Percentiles rank a stretch among this genome's conserved stretches.
Conservation (phyloP, 331 rosid species). For the Telfairia occidentalis region DNA sequence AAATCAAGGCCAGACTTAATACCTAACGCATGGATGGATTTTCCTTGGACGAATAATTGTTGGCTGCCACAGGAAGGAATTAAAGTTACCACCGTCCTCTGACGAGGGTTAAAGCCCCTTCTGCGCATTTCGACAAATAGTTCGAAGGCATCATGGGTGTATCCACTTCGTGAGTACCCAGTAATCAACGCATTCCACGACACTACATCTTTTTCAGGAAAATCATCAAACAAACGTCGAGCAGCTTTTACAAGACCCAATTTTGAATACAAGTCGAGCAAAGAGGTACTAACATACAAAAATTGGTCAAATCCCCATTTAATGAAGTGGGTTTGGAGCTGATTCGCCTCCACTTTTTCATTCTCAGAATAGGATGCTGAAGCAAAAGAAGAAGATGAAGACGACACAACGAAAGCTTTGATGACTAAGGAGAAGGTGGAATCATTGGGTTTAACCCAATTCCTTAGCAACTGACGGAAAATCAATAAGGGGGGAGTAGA, state of each 20-base stretch:
- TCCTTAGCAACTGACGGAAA: not conserved
- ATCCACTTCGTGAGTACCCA: slow-evolving; percentile 1
- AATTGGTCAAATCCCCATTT: slow-evolving; percentile 9
- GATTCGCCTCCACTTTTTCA: not conserved
- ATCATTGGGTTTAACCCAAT: not conserved
- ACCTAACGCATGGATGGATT: not conserved
- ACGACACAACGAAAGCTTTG: not conserved
- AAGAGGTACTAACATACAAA: not conserved
- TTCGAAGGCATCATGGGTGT: not conserved
- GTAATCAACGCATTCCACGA: slow-evolving; percentile 2
- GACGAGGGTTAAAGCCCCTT: not conserved
- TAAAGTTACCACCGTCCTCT: not conserved
- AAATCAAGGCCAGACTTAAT: slow-evolving; percentile 1
- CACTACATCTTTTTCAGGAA: not conserved
- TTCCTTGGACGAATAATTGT: not conserved
- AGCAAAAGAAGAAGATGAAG: not conserved
- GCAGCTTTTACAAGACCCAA: slow-evolving; percentile 4
- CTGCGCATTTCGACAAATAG: slow-evolving; percentile 1
- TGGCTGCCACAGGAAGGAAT: not conserved
- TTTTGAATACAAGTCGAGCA: slow-evolving; percentile 8
- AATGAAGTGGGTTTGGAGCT: slow-evolving; percentile 4
- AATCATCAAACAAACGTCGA: not conserved
- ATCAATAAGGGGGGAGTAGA: not conserved
- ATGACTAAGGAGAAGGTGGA: not conserved
- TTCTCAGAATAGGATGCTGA: not conserved